Evolutionary conservation across 805 yeast species (phyloP), one percentile per base, ranked within the genome.

Genomic region (Myxozyma sirexii): DNA sequence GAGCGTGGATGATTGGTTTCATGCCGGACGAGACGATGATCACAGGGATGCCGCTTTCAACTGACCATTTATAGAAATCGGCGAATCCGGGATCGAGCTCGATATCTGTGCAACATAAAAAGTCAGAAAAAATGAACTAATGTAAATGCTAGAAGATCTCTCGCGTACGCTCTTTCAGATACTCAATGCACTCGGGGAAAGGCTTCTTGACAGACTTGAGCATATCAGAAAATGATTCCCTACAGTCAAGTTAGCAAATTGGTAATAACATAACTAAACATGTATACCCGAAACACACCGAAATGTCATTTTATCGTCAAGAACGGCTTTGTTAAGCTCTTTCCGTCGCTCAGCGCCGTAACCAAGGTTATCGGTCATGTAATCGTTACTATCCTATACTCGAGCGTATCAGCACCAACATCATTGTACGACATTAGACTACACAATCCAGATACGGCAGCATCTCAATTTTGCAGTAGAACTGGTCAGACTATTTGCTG

Each of bases 11-110:
- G 56, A 94, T 84, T 15, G 97, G 97, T 68, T 82, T 82, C 98
- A 94, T 94, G 29, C 99, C 99, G 58, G 90, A 83, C 31, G 96
- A 87, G 42, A 94, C 90, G 39, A 94, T 90, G 56, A 93, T 82
- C 23, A 94, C 83, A 3, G 97, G 97, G 49, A 93, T 85, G 51
- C 82, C 81, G 68, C 85, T 79, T 35, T 77, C 79, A 51, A 79
- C 80, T 62, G 96, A 86, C 91, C 96, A 94, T 57, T 83, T 76
- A 76, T 87, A 90, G 69, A 92, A 89, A 38, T 79, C 82, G 67
- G 82, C 84, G 77, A 94, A 94, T 1, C 98, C 98, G 0, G 97
- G 94, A 70, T 94, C 99, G 59, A 94, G 79, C 67, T 85, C 73
- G 55, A 94, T 80, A 70, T 89, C 67, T 66, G 33, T 15, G 17